A percentile compares a stretch with the other conserved stretches of the same genome.
Evolutionary conservation across 2,329 filamentous ascomycete genomes (phyloP).

Genomic region (Colletotrichum tropicale): DNA sequence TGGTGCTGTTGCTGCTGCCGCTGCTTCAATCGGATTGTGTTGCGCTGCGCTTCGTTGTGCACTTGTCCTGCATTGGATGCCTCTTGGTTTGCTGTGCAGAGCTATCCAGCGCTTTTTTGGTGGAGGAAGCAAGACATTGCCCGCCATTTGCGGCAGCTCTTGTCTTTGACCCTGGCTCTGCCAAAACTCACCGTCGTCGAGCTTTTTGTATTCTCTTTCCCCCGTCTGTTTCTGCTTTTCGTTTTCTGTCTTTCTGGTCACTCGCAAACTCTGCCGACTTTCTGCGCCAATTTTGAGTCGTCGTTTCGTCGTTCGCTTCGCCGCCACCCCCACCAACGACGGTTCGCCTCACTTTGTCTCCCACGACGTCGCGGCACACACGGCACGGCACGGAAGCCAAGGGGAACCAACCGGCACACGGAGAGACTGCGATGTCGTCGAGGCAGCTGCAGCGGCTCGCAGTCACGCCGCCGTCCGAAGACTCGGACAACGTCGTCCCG

Average conservation of each 20-base stretch:
- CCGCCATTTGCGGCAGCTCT: not conserved
- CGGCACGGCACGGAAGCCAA: not conserved
- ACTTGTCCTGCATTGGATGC: not conserved
- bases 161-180: not conserved
- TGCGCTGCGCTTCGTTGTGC: not conserved
- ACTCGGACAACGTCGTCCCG: constrained; percentile 15
- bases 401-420: not conserved
- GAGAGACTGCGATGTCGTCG: constrained; percentile 4
- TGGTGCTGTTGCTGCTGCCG: not conserved
- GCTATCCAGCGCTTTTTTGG: not conserved
- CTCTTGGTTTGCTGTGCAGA: not conserved
- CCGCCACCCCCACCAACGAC: not conserved
- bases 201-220: not conserved
- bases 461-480: constrained; percentile 17
- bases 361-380: not conserved
- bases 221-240: not conserved
- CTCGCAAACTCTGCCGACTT: not conserved
- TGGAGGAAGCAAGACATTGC: not conserved
- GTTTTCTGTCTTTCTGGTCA: not conserved
- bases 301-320: not conserved
- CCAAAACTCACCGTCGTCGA: not conserved
- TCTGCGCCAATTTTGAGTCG: not conserved
- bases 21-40: not conserved
- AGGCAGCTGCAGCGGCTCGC: constrained; percentile 10
- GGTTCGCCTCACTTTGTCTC: not conserved